Evolutionary conservation across 495 filamentous ascomycete genomes (phyloP).

Genomic region (Penicilliopsis zonata): DNA sequence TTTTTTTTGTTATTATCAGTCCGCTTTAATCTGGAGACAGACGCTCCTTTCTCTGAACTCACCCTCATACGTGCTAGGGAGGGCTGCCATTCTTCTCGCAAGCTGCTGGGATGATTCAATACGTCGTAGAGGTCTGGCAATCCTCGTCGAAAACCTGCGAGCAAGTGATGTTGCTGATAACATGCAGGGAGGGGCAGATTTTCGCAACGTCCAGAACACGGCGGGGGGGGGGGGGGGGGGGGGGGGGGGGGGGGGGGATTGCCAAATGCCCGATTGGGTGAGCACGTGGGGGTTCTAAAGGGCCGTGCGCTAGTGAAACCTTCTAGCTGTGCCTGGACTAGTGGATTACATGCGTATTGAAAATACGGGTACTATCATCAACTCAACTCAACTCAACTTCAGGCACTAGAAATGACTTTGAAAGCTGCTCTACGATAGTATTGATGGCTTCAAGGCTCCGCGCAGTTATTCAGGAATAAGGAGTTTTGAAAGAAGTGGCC

Average conservation of each 20-base stretch:
- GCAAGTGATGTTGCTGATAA: conserved; percentile 8
- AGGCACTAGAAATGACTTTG: too few species aligned
- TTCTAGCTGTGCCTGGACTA: too few species aligned
- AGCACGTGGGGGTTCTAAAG: too few species aligned
- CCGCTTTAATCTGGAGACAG: not conserved
- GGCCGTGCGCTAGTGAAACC: too few species aligned
- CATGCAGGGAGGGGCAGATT: conserved; percentile 6
- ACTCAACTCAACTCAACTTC: too few species aligned
- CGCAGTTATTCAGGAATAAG: too few species aligned
- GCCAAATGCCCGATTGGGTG: conserved; percentile 8
- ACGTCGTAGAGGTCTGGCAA: conserved; percentile 17
- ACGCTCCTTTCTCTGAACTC: conserved; percentile 8
- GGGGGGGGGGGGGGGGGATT: not conserved
- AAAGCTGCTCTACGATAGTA: too few species aligned
- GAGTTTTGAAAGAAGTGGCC: too few species aligned
- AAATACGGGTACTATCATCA: too few species aligned
- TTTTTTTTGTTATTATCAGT: conserved; percentile 3
- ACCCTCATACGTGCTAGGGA: conserved; percentile 45
- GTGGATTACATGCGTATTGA: too few species aligned
- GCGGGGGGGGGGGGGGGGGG: conserved; percentile 4
- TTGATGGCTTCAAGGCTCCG: too few species aligned
- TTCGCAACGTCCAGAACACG: not conserved
- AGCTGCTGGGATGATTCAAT: conserved; percentile 25
- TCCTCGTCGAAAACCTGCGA: conserved; percentile 14
- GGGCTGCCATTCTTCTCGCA: conserved; percentile 39